Evolutionary conservation across 768 basidiomycete genomes (phyloP).

Genomic region (Zangia roseola): DNA sequence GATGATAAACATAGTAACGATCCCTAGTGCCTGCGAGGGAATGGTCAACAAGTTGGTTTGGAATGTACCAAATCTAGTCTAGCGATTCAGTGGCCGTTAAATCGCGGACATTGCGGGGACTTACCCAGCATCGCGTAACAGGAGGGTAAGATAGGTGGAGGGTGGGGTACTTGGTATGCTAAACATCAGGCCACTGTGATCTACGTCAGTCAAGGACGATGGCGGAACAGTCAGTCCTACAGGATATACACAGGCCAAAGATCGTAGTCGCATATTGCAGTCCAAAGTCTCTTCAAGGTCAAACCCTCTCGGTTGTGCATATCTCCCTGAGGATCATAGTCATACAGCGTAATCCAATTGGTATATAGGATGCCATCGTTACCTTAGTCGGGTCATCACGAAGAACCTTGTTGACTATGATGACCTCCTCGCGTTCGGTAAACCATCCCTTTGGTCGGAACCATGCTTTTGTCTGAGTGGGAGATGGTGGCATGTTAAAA

Average conservation of each 20-base stretch:
- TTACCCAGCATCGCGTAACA: constrained; percentile 53
- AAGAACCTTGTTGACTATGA: constrained; percentile 58
- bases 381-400: constrained; percentile 64
- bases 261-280: constrained; percentile 57
- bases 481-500: constrained; percentile 60
- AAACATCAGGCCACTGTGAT: constrained; percentile 48
- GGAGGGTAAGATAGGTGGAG: constrained; percentile 55
- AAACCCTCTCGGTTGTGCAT: constrained; percentile 73
- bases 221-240: constrained; percentile 10
- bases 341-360: no score
- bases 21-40: constrained; percentile 50
- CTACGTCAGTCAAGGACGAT: background rate
- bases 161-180: constrained; percentile 50
- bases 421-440: constrained; percentile 57
- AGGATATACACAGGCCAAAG: constrained; percentile 66
- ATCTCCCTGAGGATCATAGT: constrained; percentile 28
- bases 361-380: background rate
- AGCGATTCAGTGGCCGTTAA: background rate
- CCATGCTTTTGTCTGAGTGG: constrained; percentile 57
- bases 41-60: constrained; percentile 60
- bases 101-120: background rate
- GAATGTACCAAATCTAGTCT: constrained; percentile 54
- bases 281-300: constrained; percentile 48
- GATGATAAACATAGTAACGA: constrained; percentile 51
- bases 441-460: constrained; percentile 65